phyloP scores from a whole-genome alignment of 192 early-diverging fungal genomes.

The Mortierella claussenii region DNA sequence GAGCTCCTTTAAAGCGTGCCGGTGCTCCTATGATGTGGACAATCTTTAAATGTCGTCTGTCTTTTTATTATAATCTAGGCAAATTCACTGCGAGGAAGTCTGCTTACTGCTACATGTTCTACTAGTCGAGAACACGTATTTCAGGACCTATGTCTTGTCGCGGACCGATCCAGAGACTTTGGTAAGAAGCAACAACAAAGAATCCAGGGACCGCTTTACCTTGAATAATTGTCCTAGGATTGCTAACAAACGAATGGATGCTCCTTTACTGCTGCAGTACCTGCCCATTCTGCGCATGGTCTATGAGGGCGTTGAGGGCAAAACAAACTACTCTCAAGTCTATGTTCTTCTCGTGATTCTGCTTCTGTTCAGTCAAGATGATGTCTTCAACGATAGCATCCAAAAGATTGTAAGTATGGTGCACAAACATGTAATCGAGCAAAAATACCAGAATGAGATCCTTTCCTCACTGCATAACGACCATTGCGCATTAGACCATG shows the following conservation, averaged over 20 bases:
- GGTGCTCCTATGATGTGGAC: too few relatives aligned
- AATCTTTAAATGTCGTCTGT: too few relatives aligned
- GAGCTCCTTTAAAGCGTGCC: too few relatives aligned
- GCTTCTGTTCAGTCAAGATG: constrained; percentile 75
- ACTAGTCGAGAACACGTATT: constrained; percentile 72
- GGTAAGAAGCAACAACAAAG: too few relatives aligned
- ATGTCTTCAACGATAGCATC: constrained; percentile 76
- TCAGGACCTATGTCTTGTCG: constrained; percentile 77
- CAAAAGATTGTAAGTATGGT: constrained; percentile 72
- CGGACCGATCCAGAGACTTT: constrained; percentile 82
- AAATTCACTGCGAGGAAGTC: constrained; percentile 67
- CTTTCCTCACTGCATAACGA: neutral
- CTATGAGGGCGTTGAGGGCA: constrained; percentile 73
- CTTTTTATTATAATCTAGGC: constrained; percentile 19
- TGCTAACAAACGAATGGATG: too few relatives aligned
- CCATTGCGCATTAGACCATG: constrained; percentile 57
- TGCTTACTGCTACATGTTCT: constrained; percentile 73
- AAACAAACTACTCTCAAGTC: constrained; percentile 68
- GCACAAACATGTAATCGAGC: neutral
- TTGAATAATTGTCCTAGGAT: too few relatives aligned
- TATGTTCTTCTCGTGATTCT: constrained; percentile 77
- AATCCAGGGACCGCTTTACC: too few relatives aligned
- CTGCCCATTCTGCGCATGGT: constrained; percentile 72
- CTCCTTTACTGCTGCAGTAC: too few relatives aligned
- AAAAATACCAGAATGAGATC: neutral